phyloP scores from a whole-genome alignment of 2,329 filamentous ascomycete species.

The Penicillium rolfsii region DNA sequence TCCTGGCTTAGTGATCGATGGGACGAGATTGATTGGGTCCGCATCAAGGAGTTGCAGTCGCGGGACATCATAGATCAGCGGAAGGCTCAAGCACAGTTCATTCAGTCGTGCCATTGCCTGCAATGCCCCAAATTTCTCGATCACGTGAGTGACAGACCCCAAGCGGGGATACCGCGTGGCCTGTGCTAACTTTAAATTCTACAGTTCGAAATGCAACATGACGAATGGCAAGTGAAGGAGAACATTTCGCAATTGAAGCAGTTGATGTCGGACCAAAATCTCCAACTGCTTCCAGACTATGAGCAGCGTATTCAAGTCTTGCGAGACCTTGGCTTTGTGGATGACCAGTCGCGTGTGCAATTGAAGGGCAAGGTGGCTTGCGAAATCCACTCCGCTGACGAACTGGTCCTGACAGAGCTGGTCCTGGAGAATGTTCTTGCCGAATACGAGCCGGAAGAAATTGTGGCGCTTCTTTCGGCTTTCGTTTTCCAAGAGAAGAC shows the following conservation, averaged over 20 bases:
- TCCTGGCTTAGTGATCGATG: slow-evolving; percentile 76
- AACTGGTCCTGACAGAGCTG: slow-evolving; percentile 92
- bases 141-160: slow-evolving; percentile 66
- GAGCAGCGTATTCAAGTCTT: slow-evolving; percentile 92
- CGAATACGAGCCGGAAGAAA: slow-evolving; percentile 93
- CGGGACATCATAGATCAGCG: slow-evolving; percentile 79
- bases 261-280: slow-evolving; percentile 91
- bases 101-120: slow-evolving; percentile 67
- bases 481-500: slow-evolving; percentile 99
- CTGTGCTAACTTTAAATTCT: not conserved
- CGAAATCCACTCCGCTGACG: slow-evolving; percentile 96
- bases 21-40: slow-evolving; percentile 81
- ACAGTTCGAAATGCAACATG: slow-evolving; percentile 91
- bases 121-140: slow-evolving; percentile 79
- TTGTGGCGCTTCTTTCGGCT: slow-evolving; percentile 86
- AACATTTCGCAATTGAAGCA: slow-evolving; percentile 86
- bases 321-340: slow-evolving; percentile 89
- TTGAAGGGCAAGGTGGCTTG: slow-evolving; percentile 98
- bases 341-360: slow-evolving; percentile 82
- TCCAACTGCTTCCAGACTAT: slow-evolving; percentile 94
- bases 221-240: slow-evolving; percentile 94
- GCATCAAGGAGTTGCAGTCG: slow-evolving; percentile 79
- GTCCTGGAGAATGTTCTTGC: slow-evolving; percentile 96
- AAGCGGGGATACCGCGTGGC: not conserved
- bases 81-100: slow-evolving; percentile 62